Evolutionary conservation across 371 early-diverging fungal genomes (phyloP).

Genomic region (Rhizopus microsporus): DNA sequence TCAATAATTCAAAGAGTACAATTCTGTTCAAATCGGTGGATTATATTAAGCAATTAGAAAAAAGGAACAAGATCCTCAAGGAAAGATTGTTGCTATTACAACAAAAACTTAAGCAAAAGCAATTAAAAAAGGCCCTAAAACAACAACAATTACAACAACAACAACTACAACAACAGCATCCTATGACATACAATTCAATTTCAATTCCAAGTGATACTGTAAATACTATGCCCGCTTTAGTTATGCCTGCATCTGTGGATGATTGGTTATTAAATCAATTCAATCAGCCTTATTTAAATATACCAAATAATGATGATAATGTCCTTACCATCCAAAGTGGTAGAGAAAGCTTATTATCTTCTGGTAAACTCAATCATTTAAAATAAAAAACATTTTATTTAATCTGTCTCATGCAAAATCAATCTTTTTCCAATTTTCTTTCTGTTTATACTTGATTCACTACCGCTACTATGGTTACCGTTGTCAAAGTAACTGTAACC

Average conservation of each 20-base stretch:
- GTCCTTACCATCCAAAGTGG: constrained; percentile 6
- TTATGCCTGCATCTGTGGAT: constrained; percentile 18
- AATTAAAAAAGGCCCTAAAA: background rate
- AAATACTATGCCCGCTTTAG: constrained; percentile 15
- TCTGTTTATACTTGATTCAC: constrained; percentile 8
- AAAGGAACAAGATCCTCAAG: constrained; percentile 32
- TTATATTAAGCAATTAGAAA: constrained; percentile 40
- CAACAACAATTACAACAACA: background rate
- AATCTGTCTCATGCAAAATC: constrained; percentile 34
- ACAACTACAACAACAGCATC: constrained; percentile 19
- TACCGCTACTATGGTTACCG: constrained; percentile 21
- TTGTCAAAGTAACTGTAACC: constrained; percentile 62
- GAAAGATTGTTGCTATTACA: constrained; percentile 14
- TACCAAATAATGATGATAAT: constrained; percentile 32
- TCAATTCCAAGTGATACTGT: constrained; percentile 24
- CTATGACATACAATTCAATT: constrained; percentile 21
- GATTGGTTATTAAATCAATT: constrained; percentile 6
- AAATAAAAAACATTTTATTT: constrained; percentile 15
- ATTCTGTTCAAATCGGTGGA: constrained; percentile 53
- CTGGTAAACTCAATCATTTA: constrained; percentile 30
- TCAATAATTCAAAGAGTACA: constrained; percentile 51
- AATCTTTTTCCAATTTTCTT: constrained; percentile 45
- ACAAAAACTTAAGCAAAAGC: constrained; percentile 11
- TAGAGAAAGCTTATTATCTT: constrained; percentile 32
- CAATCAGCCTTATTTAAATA: constrained; percentile 29